These are phyloP conservation scores for Claviceps sorghi DNA, from an alignment of 2,329 filamentous ascomycete species.

Conservation along the genomic window DNA sequence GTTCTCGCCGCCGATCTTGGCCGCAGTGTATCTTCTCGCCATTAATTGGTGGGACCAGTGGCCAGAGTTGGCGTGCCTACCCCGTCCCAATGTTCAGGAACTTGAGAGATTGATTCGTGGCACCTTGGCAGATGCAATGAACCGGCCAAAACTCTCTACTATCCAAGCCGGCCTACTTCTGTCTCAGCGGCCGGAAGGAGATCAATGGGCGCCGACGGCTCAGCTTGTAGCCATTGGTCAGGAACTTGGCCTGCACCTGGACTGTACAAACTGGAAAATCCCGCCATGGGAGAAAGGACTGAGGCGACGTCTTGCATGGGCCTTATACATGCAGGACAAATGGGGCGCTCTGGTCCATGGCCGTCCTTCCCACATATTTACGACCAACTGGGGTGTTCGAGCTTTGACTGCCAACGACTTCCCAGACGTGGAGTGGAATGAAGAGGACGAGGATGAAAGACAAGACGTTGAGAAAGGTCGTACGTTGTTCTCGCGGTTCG, in stretches of 20 bases:
- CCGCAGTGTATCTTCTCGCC: slow-evolving; percentile 70
- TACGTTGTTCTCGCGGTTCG: slow-evolving; percentile 60
- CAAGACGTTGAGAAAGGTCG: slow-evolving; percentile 53
- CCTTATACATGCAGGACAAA: slow-evolving; percentile 84
- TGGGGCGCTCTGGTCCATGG: slow-evolving; percentile 80
- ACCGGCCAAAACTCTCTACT: slow-evolving; percentile 67
- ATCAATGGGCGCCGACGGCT: slow-evolving; percentile 73
- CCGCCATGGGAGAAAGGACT: slow-evolving; percentile 76
- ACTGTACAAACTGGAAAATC: slow-evolving; percentile 77
- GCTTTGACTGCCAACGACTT: slow-evolving; percentile 54
- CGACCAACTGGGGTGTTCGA: slow-evolving; percentile 62
- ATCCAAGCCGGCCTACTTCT: slow-evolving; percentile 64
- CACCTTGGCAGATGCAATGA: slow-evolving; percentile 62
- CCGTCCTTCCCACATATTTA: slow-evolving; percentile 61
- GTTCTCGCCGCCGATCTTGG: slow-evolving; percentile 62
- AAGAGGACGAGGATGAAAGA: slow-evolving; percentile 45
- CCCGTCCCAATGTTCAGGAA: slow-evolving; percentile 56
- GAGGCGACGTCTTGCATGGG: slow-evolving; percentile 78
- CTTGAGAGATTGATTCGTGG: slow-evolving; percentile 61
- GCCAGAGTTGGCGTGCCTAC: slow-evolving; percentile 46
- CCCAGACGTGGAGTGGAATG: slow-evolving; percentile 54
- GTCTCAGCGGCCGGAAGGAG: slow-evolving; percentile 59
- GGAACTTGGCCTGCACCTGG: slow-evolving; percentile 76
- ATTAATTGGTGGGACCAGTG: slow-evolving; percentile 79
- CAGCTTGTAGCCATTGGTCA: slow-evolving; percentile 78